Evolutionary conservation across 1,139 yeast genomes (phyloP).

Genomic region (Kodamaea fungicola): DNA sequence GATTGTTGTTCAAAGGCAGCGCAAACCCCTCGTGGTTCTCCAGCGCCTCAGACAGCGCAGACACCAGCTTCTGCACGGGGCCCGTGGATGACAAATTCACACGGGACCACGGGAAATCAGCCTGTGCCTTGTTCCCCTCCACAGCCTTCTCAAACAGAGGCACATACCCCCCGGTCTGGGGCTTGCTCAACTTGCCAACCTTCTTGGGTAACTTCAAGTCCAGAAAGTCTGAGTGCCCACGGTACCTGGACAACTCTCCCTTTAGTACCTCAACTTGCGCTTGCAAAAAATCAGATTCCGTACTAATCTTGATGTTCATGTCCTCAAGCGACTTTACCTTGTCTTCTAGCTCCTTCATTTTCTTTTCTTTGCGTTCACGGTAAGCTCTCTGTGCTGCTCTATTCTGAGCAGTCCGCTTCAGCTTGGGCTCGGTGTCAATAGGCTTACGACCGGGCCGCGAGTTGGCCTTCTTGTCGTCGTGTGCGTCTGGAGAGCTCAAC

Average conservation of each 20-base stretch:
- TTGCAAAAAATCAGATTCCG: constrained; percentile 72
- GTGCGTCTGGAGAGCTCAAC: constrained; percentile 15
- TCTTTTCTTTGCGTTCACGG: constrained; percentile 87
- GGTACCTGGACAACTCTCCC: constrained; percentile 63
- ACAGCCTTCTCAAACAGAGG: constrained; percentile 12
- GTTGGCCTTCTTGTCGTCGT: constrained; percentile 38
- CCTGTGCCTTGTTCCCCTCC: constrained; percentile 10
- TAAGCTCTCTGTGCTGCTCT: constrained; percentile 97
- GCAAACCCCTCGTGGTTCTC: constrained; percentile 27
- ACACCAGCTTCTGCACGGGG: background rate
- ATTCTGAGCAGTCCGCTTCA: constrained; percentile 92
- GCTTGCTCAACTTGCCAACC: constrained; percentile 31
- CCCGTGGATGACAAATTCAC: background rate
- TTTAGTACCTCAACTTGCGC: constrained; percentile 75
- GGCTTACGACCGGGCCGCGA: constrained; percentile 64
- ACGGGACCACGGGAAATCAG: constrained; percentile 35
- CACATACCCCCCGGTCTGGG: constrained; percentile 18
- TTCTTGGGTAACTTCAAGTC: constrained; percentile 33
- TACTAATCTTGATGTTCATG: constrained; percentile 57
- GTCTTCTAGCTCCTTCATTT: constrained; percentile 81
- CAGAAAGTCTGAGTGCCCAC: constrained; percentile 43
- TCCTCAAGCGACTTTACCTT: constrained; percentile 70
- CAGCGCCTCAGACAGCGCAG: background rate
- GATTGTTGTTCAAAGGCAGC: constrained; percentile 41
- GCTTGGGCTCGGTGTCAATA: constrained; percentile 71